These are phyloP conservation scores for Camellia japonica DNA, from an alignment of 148 eudicot genomes.

Conservation along the genomic window DNA sequence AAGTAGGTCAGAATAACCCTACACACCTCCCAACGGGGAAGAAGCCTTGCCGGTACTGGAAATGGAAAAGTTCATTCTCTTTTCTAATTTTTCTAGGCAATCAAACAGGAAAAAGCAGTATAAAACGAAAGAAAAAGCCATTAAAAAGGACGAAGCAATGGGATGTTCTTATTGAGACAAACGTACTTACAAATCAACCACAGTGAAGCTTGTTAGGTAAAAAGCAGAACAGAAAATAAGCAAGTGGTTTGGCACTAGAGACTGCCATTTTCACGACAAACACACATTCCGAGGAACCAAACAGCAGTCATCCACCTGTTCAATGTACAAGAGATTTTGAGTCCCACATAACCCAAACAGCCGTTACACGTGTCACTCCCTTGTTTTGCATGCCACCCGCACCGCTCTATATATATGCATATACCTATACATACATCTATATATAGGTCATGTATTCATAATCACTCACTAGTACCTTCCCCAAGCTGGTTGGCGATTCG, in stretches of 20 bases:
- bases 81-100: too few relatives aligned
- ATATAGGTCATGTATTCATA: neutral
- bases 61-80: too few relatives aligned
- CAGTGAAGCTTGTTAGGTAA: too few relatives aligned
- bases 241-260: neutral
- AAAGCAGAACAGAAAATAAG: neutral
- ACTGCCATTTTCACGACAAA: neutral
- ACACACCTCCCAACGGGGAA: too few relatives aligned
- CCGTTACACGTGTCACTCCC: slow-evolving; percentile 7
- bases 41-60: too few relatives aligned
- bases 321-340: neutral
- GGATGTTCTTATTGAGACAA: too few relatives aligned
- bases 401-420: neutral
- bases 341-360: neutral
- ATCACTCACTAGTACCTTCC: neutral
- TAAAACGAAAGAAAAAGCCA: too few relatives aligned
- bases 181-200: too few relatives aligned
- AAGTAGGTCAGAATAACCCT: too few relatives aligned
- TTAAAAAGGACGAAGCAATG: too few relatives aligned
- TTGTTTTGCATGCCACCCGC: slow-evolving; percentile 13
- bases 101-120: too few relatives aligned
- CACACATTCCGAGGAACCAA: neutral
- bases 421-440: neutral
- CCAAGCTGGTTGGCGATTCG: neutral
- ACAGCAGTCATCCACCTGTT: neutral